Evolutionary conservation across 1,139 yeast species (phyloP).

Genomic region (Scheffersomyces insectosa): DNA sequence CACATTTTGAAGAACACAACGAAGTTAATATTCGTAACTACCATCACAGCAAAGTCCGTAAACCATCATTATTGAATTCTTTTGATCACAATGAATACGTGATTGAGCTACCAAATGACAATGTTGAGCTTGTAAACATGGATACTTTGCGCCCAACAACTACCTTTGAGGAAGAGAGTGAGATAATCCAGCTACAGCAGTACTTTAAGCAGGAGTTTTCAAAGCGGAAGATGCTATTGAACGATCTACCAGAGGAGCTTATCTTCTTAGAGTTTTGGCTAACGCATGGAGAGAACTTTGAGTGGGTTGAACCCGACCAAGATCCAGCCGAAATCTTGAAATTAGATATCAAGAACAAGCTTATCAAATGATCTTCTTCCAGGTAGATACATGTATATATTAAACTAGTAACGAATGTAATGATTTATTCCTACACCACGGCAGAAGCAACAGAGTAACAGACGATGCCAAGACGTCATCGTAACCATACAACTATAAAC

Average conservation of each 20-base stretch:
- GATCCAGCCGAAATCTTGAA: slow-evolving; percentile 58
- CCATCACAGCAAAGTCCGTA: slow-evolving; percentile 36
- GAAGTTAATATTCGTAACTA: slow-evolving; percentile 41
- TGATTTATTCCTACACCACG: too few relatives aligned
- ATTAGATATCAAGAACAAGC: slow-evolving; percentile 4
- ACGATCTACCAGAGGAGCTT: slow-evolving; percentile 37
- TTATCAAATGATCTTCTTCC: too few relatives aligned
- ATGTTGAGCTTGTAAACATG: slow-evolving; percentile 3
- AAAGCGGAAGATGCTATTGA: slow-evolving; percentile 30
- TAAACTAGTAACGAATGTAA: too few relatives aligned
- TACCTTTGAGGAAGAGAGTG: slow-evolving; percentile 7
- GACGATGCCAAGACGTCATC: too few relatives aligned
- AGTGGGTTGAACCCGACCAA: slow-evolving; percentile 80
- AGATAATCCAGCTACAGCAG: slow-evolving; percentile 15
- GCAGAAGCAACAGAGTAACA: too few relatives aligned
- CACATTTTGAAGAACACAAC: slow-evolving; percentile 41
- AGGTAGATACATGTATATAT: too few relatives aligned
- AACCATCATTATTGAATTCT: slow-evolving; percentile 16
- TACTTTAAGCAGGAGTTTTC: slow-evolving; percentile 27
- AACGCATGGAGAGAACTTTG: slow-evolving; percentile 46
- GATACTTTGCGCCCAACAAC: too few relatives aligned
- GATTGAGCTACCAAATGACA: slow-evolving; percentile 24
- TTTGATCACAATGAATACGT: slow-evolving; percentile 26
- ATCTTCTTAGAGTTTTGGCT: slow-evolving; percentile 40
- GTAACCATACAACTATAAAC: too few relatives aligned